Evolutionary conservation across 1,284 basidiomycete species (phyloP), one percentile per base, ranked within the genome.

Genomic region (Thecaphora frezii): DNA sequence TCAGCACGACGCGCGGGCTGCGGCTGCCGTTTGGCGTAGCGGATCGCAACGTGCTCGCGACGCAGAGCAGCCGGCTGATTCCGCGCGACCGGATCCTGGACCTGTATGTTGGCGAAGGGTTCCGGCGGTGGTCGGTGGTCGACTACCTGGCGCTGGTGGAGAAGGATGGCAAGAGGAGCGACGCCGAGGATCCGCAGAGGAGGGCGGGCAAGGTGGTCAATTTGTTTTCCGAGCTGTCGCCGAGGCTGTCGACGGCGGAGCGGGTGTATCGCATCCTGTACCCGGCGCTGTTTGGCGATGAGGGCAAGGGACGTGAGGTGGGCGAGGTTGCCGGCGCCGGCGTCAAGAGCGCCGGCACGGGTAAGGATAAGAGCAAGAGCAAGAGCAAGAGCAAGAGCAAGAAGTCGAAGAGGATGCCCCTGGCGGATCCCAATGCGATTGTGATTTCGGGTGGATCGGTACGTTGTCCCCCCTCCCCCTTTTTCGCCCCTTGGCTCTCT

Each of bases 391-490:
- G n/a, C 10, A 36, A 36, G 33, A 16, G 33, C 28, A 28, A 13
- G 33, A 36, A 36, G n/a, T n/a, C n/a, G 33, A 36, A 36, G 33
- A 7, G 33, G 16, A 9, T 36, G 0, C 51, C 59, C 18, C 28
- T 46, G 1, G 66, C 67, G 13, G 60, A 73, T 45, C 42, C 55
- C 1, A 24, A 30, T 3, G 50, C 49, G 8, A 48, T 69, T 21
- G 48, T 70, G 10, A 66, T 73, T 42, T 44, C 37, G 5, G 71
- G 71, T 12, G 52, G 63, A 2, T 87, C 85, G 14, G 70, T 54
- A 16, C 25, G 43, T 44, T 8, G 12, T 14, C 9, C 23, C 21
- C 10, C 9, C 18, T 41, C 40, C 40, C 19, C 22, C 40, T 22
- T 22, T 21, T 41, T 41, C 19, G 10, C 21, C 18, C 16, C 40